Conservation (phyloP, 768 basidiomycete species). For the Agrocybe chaxingu region DNA sequence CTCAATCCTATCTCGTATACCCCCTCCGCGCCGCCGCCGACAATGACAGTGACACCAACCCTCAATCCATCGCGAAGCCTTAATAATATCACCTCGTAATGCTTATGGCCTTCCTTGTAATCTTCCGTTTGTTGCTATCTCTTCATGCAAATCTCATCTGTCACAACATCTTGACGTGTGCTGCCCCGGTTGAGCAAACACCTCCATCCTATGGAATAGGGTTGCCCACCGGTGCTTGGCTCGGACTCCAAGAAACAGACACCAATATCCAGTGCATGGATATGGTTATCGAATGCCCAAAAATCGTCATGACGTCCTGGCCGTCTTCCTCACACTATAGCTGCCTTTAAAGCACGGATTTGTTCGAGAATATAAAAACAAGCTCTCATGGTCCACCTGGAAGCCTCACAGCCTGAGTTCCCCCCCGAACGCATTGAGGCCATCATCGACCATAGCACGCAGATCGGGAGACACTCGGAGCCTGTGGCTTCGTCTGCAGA, state of each 20-base stretch:
- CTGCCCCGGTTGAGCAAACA: not conserved
- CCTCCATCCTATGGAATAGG: not conserved
- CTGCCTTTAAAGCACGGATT: too few species aligned
- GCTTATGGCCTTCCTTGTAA: slow-evolving; percentile 9
- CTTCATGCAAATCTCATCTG: slow-evolving; percentile 14
- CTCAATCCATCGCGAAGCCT: not conserved
- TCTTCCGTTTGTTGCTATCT: slow-evolving; percentile 13
- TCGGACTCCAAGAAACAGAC: slow-evolving; percentile 15
- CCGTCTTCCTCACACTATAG: not conserved
- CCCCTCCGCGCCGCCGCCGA: not conserved
- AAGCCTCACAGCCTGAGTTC: slow-evolving; percentile 6
- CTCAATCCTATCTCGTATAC: not conserved
- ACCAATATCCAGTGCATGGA: not conserved
- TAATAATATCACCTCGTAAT: slow-evolving; percentile 5
- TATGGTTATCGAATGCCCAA: not conserved
- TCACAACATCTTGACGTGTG: slow-evolving; percentile 14
- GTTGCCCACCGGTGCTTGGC: slow-evolving; percentile 10
- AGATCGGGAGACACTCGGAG: slow-evolving; percentile 18
- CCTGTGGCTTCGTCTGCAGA: slow-evolving; percentile 23
- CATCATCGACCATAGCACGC: slow-evolving; percentile 23
- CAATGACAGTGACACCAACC: not conserved
- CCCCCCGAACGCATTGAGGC: slow-evolving; percentile 26
- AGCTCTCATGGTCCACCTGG: not conserved
- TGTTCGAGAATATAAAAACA: too few species aligned
- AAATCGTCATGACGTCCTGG: not conserved